phyloP scores from a whole-genome alignment of 2,329 filamentous ascomycete species.

The Cryphonectria parasitica region DNA sequence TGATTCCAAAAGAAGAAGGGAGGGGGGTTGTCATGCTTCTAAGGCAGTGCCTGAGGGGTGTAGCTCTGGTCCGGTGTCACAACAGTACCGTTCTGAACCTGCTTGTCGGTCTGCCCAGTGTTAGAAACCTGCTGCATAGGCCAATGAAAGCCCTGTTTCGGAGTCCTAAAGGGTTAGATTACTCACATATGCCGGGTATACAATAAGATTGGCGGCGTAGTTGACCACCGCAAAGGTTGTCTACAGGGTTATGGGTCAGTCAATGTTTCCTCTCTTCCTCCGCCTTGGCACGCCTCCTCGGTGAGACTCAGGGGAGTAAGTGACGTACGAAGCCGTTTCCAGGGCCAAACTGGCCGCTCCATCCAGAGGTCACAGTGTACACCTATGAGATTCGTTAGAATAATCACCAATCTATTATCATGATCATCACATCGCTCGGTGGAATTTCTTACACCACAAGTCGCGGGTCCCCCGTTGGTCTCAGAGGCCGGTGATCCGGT shows the following conservation, averaged over 20 bases:
- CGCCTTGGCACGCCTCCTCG: neutral
- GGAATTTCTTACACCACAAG: conserved; percentile 44
- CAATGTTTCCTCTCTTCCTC: neutral
- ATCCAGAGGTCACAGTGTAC: conserved; percentile 57
- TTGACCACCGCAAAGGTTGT: conserved; percentile 57
- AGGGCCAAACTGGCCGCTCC: conserved; percentile 58
- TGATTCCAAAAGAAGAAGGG: neutral
- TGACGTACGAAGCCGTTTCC: conserved; percentile 49
- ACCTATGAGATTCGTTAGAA: conserved; percentile 9
- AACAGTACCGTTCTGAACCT: conserved; percentile 48
- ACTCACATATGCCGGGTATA: conserved; percentile 52
- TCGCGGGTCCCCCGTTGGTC: conserved; percentile 41
- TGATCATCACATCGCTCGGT: neutral
- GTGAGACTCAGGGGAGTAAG: no score
- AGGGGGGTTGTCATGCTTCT: neutral
- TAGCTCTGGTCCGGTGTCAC: conserved; percentile 56
- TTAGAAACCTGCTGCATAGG: neutral
- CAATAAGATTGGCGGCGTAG: conserved; percentile 47
- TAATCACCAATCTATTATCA: neutral
- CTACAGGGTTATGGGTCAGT: neutral
- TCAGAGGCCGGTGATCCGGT: conserved; percentile 40
- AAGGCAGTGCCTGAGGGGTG: conserved; percentile 31
- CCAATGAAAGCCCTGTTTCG: neutral
- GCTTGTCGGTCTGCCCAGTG: conserved; percentile 48
- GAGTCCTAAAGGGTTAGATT: neutral